phyloP scores from a whole-genome alignment of 768 basidiomycete genomes.

The Clathrus columnatus region DNA sequence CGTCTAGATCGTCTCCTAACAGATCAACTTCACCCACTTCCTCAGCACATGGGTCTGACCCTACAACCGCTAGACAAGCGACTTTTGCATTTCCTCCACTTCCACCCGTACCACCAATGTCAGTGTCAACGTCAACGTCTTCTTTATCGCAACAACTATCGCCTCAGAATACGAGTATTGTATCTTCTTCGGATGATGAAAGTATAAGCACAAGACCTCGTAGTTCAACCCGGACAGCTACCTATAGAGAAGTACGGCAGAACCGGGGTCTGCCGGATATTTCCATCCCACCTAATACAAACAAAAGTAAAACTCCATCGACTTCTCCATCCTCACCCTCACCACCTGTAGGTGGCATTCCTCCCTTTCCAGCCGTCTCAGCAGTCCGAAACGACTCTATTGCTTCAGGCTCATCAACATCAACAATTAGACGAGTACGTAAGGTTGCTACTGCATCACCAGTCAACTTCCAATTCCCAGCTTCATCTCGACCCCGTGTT shows the following conservation, averaged over 20 bases:
- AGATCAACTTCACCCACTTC: conserved; percentile 32
- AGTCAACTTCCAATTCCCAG: conserved; percentile 31
- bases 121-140: conserved; percentile 19
- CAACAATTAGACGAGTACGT: conserved; percentile 19
- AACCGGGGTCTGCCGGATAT: conserved; percentile 30
- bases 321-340: conserved; percentile 13
- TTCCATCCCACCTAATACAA: conserved; percentile 27
- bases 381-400: conserved; percentile 12
- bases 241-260: conserved; percentile 24
- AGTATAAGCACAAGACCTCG: background rate
- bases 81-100: conserved; percentile 46
- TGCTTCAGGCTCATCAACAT: conserved; percentile 20
- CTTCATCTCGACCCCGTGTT: conserved; percentile 5
- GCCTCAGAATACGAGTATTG: background rate
- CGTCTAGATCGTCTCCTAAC: too few species aligned
- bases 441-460: conserved; percentile 19
- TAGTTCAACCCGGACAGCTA: conserved; percentile 9
- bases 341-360: conserved; percentile 20
- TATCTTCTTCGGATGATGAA: conserved; percentile 8
- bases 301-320: conserved; percentile 8
- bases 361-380: conserved; percentile 15
- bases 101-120: background rate
- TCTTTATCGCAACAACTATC: conserved; percentile 18
- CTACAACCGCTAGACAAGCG: conserved; percentile 35
- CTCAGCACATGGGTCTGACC: conserved; percentile 25